These are phyloP conservation scores for Podospora tetraspora DNA, from an alignment of 495 filamentous ascomycete genomes.

Conservation along the genomic window DNA sequence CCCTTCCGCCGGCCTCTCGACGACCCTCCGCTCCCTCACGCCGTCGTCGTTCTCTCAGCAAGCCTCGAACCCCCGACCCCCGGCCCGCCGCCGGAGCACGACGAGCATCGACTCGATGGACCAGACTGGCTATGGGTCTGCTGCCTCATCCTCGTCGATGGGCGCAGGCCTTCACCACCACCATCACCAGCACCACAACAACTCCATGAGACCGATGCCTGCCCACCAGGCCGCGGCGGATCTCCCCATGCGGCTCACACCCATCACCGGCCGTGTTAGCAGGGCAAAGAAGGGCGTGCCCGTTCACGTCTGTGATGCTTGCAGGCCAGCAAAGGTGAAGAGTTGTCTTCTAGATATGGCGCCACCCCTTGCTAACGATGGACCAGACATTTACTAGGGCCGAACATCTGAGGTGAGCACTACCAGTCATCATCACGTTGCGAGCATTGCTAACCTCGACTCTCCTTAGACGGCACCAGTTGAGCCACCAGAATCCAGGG, in stretches of 20 bases:
- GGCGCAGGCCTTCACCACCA: slow-evolving; percentile 10
- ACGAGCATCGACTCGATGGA: slow-evolving; percentile 46
- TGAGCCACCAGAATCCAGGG: slow-evolving; percentile 72
- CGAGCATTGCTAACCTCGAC: background rate
- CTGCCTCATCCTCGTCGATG: slow-evolving; percentile 30
- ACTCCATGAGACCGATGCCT: slow-evolving; percentile 39
- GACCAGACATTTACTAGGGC: slow-evolving; percentile 72
- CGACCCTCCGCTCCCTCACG: slow-evolving; percentile 11
- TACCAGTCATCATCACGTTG: background rate
- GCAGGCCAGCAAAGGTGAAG: slow-evolving; percentile 56
- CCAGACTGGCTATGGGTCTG: slow-evolving; percentile 34
- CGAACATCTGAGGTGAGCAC: slow-evolving; percentile 71
- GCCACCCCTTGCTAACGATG: slow-evolving; percentile 7
- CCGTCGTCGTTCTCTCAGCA: slow-evolving; percentile 15
- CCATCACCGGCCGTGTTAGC: slow-evolving; percentile 69
- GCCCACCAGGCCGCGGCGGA: slow-evolving; percentile 26
- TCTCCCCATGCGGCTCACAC: slow-evolving; percentile 54
- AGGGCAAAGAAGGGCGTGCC: slow-evolving; percentile 79
- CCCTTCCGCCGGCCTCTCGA: background rate
- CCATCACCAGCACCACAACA: slow-evolving; percentile 14
- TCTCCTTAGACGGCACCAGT: slow-evolving; percentile 68
- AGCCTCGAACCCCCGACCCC: slow-evolving; percentile 17
- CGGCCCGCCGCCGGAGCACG: slow-evolving; percentile 37
- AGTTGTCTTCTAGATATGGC: background rate
- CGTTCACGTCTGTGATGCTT: slow-evolving; percentile 68